A percentile compares a stretch with the other conserved stretches of the same genome.
phyloP scores from a whole-genome alignment of 306 rosid species.

The Cucumis hystrix region DNA sequence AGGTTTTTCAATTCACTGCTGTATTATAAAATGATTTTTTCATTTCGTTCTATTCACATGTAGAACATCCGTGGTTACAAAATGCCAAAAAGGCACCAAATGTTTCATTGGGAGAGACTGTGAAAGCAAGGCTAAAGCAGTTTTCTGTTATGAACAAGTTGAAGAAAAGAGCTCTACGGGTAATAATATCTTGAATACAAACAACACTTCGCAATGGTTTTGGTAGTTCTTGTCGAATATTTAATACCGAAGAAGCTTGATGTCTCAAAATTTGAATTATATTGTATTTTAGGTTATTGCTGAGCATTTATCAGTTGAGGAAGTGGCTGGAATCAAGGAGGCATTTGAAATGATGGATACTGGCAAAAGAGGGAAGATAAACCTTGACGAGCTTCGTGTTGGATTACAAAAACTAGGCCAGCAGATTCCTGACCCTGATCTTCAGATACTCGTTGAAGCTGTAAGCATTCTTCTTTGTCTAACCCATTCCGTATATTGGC shows the following conservation, averaged over 20 bases:
- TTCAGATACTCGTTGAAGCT: slow-evolving; percentile 41
- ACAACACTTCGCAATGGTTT: not conserved
- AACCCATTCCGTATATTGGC: not conserved
- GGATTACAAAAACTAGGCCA: slow-evolving; percentile 48
- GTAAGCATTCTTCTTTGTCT: slow-evolving; percentile 20
- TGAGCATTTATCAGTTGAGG: slow-evolving; percentile 44
- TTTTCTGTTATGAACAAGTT: slow-evolving; percentile 55
- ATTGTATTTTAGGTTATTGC: slow-evolving; percentile 34
- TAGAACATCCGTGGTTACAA: slow-evolving; percentile 49
- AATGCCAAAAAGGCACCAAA: slow-evolving; percentile 54
- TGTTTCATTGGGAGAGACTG: slow-evolving; percentile 48
- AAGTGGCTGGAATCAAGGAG: slow-evolving; percentile 51
- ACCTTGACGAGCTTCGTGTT: slow-evolving; percentile 30
- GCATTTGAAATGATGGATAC: slow-evolving; percentile 42
- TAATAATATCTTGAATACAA: slow-evolving; percentile 6
- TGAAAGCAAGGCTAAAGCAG: slow-evolving; percentile 47
- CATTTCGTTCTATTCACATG: not conserved
- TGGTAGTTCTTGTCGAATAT: not conserved
- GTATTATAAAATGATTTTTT: not conserved
- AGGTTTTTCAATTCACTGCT: not conserved
- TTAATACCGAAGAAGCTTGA: not conserved
- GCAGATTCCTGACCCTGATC: slow-evolving; percentile 41
- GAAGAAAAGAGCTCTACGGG: slow-evolving; percentile 51
- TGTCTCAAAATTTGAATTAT: not conserved
- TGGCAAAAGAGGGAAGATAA: slow-evolving; percentile 31